A percentile compares a stretch with the other conserved stretches of the same genome.
Evolutionary conservation across 2,329 filamentous ascomycete species (phyloP).

Genomic region (Calonectria henricotiae): DNA sequence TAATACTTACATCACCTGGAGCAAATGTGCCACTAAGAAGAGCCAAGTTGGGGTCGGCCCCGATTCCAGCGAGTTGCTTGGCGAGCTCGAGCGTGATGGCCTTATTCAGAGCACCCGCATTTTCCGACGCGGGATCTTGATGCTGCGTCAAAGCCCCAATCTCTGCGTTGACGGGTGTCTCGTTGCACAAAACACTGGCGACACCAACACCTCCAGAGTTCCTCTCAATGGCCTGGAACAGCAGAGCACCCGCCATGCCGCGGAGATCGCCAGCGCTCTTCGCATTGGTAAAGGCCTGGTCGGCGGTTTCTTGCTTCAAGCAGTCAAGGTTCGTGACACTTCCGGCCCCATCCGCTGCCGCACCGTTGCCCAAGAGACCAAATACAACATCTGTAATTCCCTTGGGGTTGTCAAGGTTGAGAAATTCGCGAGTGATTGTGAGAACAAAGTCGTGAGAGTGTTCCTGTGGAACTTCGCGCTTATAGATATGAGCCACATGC

Average conservation of each 20-base stretch:
- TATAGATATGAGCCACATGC: conserved; percentile 31
- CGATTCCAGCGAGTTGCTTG: conserved; percentile 72
- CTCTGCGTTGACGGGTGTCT: conserved; percentile 75
- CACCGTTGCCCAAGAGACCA: conserved; percentile 62
- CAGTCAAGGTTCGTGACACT: conserved; percentile 62
- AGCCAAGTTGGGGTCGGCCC: conserved; percentile 75
- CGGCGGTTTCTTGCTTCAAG: conserved; percentile 67
- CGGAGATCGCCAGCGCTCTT: conserved; percentile 68
- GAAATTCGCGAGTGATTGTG: conserved; percentile 60
- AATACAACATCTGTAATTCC: conserved; percentile 69
- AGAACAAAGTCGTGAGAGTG: conserved; percentile 70
- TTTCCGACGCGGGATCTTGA: conserved; percentile 76
- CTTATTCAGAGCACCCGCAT: conserved; percentile 74
- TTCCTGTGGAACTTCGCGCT: conserved; percentile 70
- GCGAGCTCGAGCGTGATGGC: conserved; percentile 73
- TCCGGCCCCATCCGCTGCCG: conserved; percentile 63
- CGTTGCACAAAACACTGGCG: conserved; percentile 64
- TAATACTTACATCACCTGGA: conserved; percentile 68
- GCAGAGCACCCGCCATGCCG: conserved; percentile 70
- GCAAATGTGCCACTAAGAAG: conserved; percentile 76
- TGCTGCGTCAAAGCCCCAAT: conserved; percentile 77
- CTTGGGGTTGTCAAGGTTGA: conserved; percentile 69
- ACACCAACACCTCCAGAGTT: conserved; percentile 61
- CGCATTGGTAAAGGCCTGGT: conserved; percentile 75
- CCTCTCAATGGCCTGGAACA: conserved; percentile 70